Conservation (phyloP, 1,284 basidiomycete species). For the Entoloma clypeatum region DNA sequence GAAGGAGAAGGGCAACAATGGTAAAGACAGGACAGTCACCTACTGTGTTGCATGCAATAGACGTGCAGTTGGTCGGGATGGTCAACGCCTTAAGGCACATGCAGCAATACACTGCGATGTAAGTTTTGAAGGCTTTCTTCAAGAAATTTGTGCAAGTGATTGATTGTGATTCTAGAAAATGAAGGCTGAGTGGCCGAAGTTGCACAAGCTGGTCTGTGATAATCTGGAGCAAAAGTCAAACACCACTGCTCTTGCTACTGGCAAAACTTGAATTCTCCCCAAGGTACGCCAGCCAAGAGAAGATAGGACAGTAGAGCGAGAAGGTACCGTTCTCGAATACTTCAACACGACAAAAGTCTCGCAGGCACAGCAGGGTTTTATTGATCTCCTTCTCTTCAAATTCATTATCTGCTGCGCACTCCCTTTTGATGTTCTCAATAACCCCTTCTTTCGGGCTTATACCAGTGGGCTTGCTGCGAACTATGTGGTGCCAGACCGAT, state of each 20-base stretch:
- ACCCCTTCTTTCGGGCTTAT: conserved; percentile 9
- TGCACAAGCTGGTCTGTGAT: not conserved
- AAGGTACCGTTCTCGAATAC: conserved; percentile 1
- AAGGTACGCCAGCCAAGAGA: not conserved
- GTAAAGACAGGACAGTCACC: too few relatives aligned
- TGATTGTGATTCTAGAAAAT: too few relatives aligned
- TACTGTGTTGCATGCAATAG: too few relatives aligned
- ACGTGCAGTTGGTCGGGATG: too few relatives aligned
- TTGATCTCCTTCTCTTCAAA: conserved; percentile 13
- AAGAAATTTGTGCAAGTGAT: too few relatives aligned
- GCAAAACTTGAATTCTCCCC: not conserved
- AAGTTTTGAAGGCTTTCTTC: too few relatives aligned
- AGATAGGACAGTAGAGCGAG: not conserved
- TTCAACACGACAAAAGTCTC: conserved; percentile 9
- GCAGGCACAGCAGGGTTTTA: conserved; percentile 11
- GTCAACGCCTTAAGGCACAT: too few relatives aligned
- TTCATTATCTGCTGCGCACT: conserved; percentile 17
- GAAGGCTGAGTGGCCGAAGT: not conserved
- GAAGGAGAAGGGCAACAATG: too few relatives aligned
- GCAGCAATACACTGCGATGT: too few relatives aligned
- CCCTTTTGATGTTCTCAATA: conserved; percentile 11
- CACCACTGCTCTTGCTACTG: conserved; percentile 1
- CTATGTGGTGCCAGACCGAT: conserved; percentile 8
- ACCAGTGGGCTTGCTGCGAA: conserved; percentile 3
- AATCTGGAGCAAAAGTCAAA: not conserved